phyloP scores from a whole-genome alignment of 1,139 yeast species.

The Hyphopichia khmerensis region DNA sequence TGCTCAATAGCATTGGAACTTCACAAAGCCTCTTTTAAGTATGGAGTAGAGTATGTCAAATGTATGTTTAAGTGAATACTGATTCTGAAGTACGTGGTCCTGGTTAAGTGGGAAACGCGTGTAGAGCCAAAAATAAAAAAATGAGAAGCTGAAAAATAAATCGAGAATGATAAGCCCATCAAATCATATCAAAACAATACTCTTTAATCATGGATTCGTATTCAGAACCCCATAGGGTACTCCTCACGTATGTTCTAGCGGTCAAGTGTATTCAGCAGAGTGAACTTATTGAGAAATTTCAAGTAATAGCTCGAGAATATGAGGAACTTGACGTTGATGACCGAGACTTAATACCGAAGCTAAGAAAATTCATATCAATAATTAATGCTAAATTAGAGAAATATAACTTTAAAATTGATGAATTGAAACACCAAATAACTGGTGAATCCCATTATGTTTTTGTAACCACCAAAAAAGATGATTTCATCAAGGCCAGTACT shows the following conservation, averaged over 20 bases:
- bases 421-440: slow-evolving; percentile 34
- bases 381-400: slow-evolving; percentile 39
- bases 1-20: no score
- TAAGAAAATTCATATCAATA: slow-evolving; percentile 28
- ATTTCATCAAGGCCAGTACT: slow-evolving; percentile 41
- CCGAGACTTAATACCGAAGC: slow-evolving; percentile 5
- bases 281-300: slow-evolving; percentile 6
- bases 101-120: no score
- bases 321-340: slow-evolving; percentile 4
- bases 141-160: no score
- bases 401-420: slow-evolving; percentile 47
- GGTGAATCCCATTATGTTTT: slow-evolving; percentile 37
- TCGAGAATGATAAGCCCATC: no score
- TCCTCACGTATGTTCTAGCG: slow-evolving; percentile 47
- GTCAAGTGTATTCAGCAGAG: slow-evolving; percentile 18
- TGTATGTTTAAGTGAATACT: no score
- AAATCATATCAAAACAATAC: background rate
- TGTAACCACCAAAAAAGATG: slow-evolving; percentile 42
- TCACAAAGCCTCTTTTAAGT: no score
- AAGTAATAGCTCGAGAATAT: slow-evolving; percentile 6
- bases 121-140: no score
- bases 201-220: background rate
- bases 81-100: no score
- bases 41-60: no score
- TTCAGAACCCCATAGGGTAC: slow-evolving; percentile 30